Conservation (phyloP, 78 protist genomes). For the Dictyostelium citrinum region DNA sequence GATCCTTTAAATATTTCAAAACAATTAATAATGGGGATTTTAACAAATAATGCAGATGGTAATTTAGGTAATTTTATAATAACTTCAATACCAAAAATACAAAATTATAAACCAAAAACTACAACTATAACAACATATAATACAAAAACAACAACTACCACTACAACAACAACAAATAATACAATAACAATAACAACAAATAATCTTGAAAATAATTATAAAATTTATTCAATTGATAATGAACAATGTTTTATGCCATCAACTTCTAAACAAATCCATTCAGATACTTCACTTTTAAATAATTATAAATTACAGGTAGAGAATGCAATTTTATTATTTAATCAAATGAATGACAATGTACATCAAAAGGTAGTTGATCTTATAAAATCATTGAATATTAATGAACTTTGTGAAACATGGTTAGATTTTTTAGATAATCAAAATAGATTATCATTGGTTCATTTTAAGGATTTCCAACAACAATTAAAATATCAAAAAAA, state of each 20-base stretch:
- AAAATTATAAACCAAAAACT: background rate
- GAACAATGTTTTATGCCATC: conserved; percentile 2
- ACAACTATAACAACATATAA: no score
- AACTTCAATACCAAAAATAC: background rate
- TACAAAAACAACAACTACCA: no score
- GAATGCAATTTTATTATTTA: background rate
- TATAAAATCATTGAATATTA: background rate
- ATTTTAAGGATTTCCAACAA: background rate
- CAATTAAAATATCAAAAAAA: background rate
- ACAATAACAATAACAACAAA: no score
- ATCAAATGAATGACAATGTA: background rate
- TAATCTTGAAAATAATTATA: background rate
- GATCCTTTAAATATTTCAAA: background rate
- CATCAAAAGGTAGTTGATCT: background rate
- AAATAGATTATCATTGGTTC: background rate
- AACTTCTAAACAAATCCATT: background rate
- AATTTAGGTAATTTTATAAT: background rate
- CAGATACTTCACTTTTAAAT: background rate
- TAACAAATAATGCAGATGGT: background rate
- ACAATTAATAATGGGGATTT: background rate
- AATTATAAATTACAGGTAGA: background rate
- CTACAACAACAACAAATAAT: no score
- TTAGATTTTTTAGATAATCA: background rate
- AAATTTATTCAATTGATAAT: background rate
- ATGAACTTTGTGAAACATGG: background rate